Evolutionary conservation across 192 early-diverging fungal species (phyloP).

Genomic region (Podila epigama): DNA sequence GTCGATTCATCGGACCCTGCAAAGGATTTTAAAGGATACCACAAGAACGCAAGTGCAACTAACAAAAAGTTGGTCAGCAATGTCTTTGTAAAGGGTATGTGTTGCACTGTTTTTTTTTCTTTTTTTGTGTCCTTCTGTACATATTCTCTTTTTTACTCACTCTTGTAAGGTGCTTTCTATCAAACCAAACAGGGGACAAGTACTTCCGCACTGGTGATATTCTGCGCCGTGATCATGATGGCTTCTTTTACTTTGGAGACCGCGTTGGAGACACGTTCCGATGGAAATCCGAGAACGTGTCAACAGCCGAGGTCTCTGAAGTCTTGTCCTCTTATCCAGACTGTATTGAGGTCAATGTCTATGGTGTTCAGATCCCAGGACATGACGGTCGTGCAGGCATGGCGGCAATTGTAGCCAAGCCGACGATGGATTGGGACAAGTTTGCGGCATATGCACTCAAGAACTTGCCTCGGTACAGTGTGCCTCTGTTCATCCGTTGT

Average conservation of each 20-base stretch:
- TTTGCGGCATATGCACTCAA: slow-evolving; percentile 43
- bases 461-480: slow-evolving; percentile 66
- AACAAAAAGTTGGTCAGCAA: slow-evolving; percentile 60
- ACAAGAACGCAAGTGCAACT: slow-evolving; percentile 56
- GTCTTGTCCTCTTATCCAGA: slow-evolving; percentile 61
- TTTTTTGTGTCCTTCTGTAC: not conserved
- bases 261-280: slow-evolving; percentile 78
- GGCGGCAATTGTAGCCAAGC: slow-evolving; percentile 63
- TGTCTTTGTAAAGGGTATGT: slow-evolving; percentile 63
- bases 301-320: slow-evolving; percentile 67
- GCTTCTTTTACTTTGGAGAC: slow-evolving; percentile 71
- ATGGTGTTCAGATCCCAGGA: slow-evolving; percentile 65
- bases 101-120: not conserved
- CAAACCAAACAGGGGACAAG: slow-evolving; percentile 62
- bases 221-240: slow-evolving; percentile 54
- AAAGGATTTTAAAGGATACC: slow-evolving; percentile 52
- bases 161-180: too few species aligned
- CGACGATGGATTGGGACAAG: slow-evolving; percentile 40
- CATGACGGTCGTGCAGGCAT: slow-evolving; percentile 74
- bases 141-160: too few species aligned
- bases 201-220: slow-evolving; percentile 73
- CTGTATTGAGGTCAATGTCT: slow-evolving; percentile 69
- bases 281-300: slow-evolving; percentile 73
- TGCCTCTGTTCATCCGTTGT: slow-evolving; percentile 69
- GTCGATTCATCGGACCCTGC: slow-evolving; percentile 15